These are phyloP conservation scores for Curvularia sp. DNA, from an alignment of 2,329 filamentous ascomycete species.

Conservation along the genomic window DNA sequence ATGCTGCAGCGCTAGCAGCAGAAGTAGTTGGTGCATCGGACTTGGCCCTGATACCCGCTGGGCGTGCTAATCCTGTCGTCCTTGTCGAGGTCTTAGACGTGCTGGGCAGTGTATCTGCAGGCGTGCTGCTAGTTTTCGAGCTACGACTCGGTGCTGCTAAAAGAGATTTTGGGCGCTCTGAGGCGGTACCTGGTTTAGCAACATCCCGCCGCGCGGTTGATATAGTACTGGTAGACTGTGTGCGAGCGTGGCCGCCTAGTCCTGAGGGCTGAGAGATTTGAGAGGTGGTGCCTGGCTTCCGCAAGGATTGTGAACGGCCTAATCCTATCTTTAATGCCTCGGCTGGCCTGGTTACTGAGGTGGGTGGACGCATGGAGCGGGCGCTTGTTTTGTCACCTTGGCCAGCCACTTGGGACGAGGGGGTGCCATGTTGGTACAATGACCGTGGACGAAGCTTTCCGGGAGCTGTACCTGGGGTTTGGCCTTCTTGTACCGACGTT, in stretches of 20 bases:
- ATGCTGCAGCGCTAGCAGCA: conserved; percentile 13
- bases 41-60: conserved; percentile 33
- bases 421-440: conserved; percentile 36
- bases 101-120: conserved; percentile 19
- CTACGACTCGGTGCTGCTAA: conserved; percentile 21
- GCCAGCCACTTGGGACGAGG: conserved; percentile 14
- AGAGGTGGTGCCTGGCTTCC: conserved; percentile 32
- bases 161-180: conserved; percentile 38
- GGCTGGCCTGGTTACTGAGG: conserved; percentile 29
- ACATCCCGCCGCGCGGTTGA: conserved; percentile 23
- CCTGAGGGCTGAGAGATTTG: conserved; percentile 23
- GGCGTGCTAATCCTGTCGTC: conserved; percentile 35
- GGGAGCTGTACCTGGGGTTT: conserved; percentile 6
- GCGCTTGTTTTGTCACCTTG: conserved; percentile 16
- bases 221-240: conserved; percentile 36
- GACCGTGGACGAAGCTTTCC: conserved; percentile 41
- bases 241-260: conserved; percentile 31
- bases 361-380: conserved; percentile 28
- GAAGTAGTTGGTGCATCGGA: conserved; percentile 22
- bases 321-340: conserved; percentile 27
- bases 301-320: conserved; percentile 40
- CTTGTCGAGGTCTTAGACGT: conserved; percentile 30
- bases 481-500: conserved; percentile 3
- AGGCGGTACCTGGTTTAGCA: conserved; percentile 18
- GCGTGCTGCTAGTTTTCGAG: conserved; percentile 14